These are phyloP conservation scores for Calocybe gangraenosa DNA, from an alignment of 768 basidiomycete genomes.

Conservation along the genomic window DNA sequence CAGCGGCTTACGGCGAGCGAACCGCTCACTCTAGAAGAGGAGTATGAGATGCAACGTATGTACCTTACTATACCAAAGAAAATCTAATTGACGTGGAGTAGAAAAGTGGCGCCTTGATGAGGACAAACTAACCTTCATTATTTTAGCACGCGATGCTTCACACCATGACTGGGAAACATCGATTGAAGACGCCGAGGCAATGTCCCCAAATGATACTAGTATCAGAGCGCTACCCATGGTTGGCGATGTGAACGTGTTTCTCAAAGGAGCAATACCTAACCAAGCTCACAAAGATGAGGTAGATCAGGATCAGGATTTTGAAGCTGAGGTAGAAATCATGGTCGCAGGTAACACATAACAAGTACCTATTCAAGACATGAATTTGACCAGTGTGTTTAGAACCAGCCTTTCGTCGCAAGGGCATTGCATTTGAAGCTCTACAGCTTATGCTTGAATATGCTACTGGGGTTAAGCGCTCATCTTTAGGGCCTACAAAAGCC, in stretches of 20 bases:
- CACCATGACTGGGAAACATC: no score
- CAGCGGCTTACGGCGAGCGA: slow-evolving; percentile 82
- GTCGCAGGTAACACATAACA: slow-evolving; percentile 71
- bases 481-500: background rate
- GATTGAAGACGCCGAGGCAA: slow-evolving; percentile 1
- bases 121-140: slow-evolving; percentile 91
- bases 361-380: background rate
- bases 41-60: slow-evolving; percentile 86
- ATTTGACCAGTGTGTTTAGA: slow-evolving; percentile 36
- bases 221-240: slow-evolving; percentile 57
- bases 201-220: slow-evolving; percentile 30
- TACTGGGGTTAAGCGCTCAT: background rate
- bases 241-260: slow-evolving; percentile 90
- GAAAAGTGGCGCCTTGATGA: slow-evolving; percentile 84
- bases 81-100: slow-evolving; percentile 27
- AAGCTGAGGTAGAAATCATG: slow-evolving; percentile 91
- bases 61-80: background rate
- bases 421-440: background rate
- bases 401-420: slow-evolving; percentile 42
- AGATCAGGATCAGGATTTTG: slow-evolving; percentile 38
- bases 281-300: slow-evolving; percentile 18
- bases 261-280: slow-evolving; percentile 45
- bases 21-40: slow-evolving; percentile 73
- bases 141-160: slow-evolving; percentile 48
- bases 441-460: background rate